Evolutionary conservation across 441 rosid species (phyloP).

Genomic region (California macrophylla): DNA sequence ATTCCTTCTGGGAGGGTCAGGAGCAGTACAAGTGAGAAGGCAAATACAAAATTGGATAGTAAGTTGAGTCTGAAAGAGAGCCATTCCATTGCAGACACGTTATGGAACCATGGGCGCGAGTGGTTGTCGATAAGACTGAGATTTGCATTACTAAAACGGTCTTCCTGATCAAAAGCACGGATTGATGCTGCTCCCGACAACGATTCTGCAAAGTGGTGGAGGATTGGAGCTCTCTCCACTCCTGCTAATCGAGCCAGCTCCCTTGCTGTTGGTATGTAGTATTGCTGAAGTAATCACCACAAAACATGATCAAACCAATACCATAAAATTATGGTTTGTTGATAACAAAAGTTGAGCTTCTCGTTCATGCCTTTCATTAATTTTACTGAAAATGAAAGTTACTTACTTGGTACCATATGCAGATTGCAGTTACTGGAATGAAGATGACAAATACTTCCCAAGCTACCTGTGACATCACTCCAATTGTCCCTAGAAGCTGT

Average conservation of each 20-base stretch:
- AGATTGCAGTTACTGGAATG: slow-evolving; percentile 89
- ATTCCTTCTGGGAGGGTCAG: slow-evolving; percentile 92
- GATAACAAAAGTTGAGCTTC: background rate
- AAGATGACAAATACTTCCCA: slow-evolving; percentile 95
- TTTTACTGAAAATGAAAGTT: background rate
- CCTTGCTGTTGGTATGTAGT: slow-evolving; percentile 92
- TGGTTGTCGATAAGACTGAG: slow-evolving; percentile 61
- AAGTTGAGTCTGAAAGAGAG: slow-evolving; percentile 84
- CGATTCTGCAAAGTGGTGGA: slow-evolving; percentile 94
- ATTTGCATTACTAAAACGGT: slow-evolving; percentile 56
- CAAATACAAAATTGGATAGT: slow-evolving; percentile 86
- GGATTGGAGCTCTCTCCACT: slow-evolving; percentile 85
- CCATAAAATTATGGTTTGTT: background rate
- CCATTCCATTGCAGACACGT: slow-evolving; percentile 92
- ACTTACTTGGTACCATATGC: slow-evolving; percentile 92
- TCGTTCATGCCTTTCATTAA: background rate
- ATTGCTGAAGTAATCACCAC: slow-evolving; percentile 41
- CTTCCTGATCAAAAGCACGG: slow-evolving; percentile 77
- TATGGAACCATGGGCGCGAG: slow-evolving; percentile 96
- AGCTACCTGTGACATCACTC: slow-evolving; percentile 92
- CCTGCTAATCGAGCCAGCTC: slow-evolving; percentile 86
- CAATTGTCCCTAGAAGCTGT: slow-evolving; percentile 69
- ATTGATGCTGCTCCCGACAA: slow-evolving; percentile 86
- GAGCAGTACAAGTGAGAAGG: slow-evolving; percentile 77
- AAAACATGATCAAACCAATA: background rate